A percentile compares a stretch with the other conserved stretches of the same genome.
These are phyloP conservation scores for Thielaviopsis musarum DNA, from an alignment of 2,329 filamentous ascomycete genomes.

Conservation along the genomic window DNA sequence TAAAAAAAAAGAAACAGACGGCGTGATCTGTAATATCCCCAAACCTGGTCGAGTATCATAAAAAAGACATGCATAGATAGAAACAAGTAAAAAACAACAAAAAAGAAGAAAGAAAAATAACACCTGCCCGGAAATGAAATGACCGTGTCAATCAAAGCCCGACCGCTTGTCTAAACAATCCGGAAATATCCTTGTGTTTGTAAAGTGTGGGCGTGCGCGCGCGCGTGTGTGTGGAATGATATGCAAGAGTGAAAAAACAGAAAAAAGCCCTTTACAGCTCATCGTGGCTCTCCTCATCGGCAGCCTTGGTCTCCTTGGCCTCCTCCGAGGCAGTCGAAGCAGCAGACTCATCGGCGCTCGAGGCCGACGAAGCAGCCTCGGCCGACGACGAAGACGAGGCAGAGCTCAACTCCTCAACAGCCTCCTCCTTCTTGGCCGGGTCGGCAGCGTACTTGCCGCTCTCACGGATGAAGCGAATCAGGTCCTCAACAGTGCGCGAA, in stretches of 20 bases:
- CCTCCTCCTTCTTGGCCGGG: conserved; percentile 35
- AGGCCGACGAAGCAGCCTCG: conserved; percentile 16
- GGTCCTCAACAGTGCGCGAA: conserved; percentile 75
- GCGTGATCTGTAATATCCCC: conserved; percentile 4
- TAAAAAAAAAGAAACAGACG: conserved; percentile 7
- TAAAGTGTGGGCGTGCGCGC: no score
- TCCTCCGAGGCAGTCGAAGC: conserved; percentile 28
- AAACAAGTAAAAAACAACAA: conserved; percentile 6
- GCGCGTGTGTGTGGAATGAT: background rate
- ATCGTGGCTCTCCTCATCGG: conserved; percentile 38
- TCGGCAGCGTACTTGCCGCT: conserved; percentile 80
- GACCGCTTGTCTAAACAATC: no score
- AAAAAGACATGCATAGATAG: conserved; percentile 3
- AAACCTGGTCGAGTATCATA: conserved; percentile 7
- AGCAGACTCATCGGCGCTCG: conserved; percentile 20
- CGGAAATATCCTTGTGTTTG: no score
- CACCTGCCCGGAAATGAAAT: background rate
- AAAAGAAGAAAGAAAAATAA: background rate
- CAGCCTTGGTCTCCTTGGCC: conserved; percentile 22
- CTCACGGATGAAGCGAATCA: conserved; percentile 83
- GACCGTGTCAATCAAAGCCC: no score
- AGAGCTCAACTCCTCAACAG: conserved; percentile 31
- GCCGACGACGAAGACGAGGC: background rate
- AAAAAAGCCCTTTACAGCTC: conserved; percentile 47
- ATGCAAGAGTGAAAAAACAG: background rate